These are phyloP conservation scores for Venturia carpophila DNA, from an alignment of 2,329 filamentous ascomycete genomes.

Conservation along the genomic window DNA sequence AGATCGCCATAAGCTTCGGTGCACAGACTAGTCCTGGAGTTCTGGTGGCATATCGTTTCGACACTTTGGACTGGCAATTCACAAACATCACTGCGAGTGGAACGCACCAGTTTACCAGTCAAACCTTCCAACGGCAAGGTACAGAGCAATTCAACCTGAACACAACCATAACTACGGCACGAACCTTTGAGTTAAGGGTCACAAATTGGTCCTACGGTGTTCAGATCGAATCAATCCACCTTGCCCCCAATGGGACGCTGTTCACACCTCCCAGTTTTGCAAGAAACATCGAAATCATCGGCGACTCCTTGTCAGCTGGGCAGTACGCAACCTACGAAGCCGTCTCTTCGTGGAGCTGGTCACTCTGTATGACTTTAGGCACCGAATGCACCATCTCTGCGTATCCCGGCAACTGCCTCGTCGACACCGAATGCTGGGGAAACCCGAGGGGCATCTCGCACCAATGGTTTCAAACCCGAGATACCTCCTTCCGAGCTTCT, in stretches of 20 bases:
- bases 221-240: conserved; percentile 47
- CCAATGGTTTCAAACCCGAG: conserved; percentile 52
- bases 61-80: conserved; percentile 52
- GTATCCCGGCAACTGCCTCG: conserved; percentile 51
- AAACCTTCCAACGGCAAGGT: conserved; percentile 38
- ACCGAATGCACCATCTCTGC: conserved; percentile 52
- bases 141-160: conserved; percentile 4
- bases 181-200: conserved; percentile 50
- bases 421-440: conserved; percentile 50
- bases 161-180: conserved; percentile 27
- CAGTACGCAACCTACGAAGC: conserved; percentile 53
- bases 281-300: conserved; percentile 39
- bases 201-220: conserved; percentile 56
- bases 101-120: conserved; percentile 49
- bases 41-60: conserved; percentile 51
- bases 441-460: conserved; percentile 36
- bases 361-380: conserved; percentile 49
- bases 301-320: conserved; percentile 45
- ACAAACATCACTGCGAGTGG: conserved; percentile 51
- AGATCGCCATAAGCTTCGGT: conserved; percentile 48
- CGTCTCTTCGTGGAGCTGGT: conserved; percentile 49
- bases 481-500: conserved; percentile 43
- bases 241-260: conserved; percentile 39
- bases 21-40: conserved; percentile 42
- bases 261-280: conserved; percentile 35